phyloP scores from a whole-genome alignment of 2,329 filamentous ascomycete species.

The Gaeumannomyces sp. region DNA sequence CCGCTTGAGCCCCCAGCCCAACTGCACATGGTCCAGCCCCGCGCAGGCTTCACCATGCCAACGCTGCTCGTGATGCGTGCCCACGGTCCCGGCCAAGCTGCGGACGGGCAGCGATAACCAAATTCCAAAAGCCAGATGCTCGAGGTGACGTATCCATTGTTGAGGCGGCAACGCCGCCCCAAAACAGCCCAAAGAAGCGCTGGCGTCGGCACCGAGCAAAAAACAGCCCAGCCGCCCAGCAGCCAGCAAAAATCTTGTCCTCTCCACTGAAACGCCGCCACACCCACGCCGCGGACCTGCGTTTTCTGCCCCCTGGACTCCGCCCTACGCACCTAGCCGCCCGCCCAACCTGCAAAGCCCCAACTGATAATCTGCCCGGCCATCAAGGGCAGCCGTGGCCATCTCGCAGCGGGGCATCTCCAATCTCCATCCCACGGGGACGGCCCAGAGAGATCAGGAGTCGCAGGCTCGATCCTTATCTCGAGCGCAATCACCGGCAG shows the following conservation, averaged over 20 bases:
- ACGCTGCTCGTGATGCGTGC: not conserved
- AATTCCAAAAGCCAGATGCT: not conserved
- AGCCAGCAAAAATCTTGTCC: not conserved
- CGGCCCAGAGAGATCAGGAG: no score
- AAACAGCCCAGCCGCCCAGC: no score
- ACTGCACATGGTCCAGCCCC: no score
- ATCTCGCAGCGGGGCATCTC: not conserved
- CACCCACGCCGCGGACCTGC: not conserved
- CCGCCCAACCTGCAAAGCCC: not conserved
- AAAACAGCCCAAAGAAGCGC: not conserved
- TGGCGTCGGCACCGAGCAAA: no score
- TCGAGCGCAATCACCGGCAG: not conserved
- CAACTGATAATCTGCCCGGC: not conserved
- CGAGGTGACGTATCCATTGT: not conserved
- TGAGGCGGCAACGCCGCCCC: not conserved
- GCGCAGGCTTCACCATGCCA: not conserved
- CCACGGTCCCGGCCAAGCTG: no score
- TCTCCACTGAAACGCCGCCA: not conserved
- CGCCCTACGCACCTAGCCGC: not conserved
- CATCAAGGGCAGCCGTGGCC: not conserved
- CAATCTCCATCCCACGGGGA: not conserved
- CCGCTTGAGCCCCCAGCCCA: no score
- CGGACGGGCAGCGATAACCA: no score
- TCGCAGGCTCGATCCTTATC: no score
- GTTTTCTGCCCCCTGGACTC: not conserved